Base-by-base conservation (phyloP, 495 filamentous ascomycete species). In the Tuber melanosporum region DNA sequence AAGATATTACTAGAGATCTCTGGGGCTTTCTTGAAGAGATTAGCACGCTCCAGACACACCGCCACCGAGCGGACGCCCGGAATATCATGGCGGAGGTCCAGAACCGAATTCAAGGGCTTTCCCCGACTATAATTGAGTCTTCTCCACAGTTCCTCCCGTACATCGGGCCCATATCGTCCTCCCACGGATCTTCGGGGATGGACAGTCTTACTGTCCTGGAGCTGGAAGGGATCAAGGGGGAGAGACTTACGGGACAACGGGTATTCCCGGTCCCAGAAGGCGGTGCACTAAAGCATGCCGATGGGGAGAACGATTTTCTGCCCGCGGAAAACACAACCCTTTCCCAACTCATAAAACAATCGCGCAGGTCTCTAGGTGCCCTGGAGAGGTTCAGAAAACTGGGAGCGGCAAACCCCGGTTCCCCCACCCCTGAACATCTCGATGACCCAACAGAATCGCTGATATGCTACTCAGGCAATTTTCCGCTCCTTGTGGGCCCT, bases 31-130 rank as follows among this genome's bases (percentile, higher is more conserved):
- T 78, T 7, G 46, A 36, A 8, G 75, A 72, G 14, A 78, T 77
- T 26, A 12, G 47, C 44, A 7, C 15, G 12, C 45, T 78, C 45
- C 15, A 9, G 12, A 47, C 3, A 9, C 75, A 78, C 74, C 45
- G 74, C 17, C 75, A 78, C 41, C 46, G 76, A 44, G 17, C 45
- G 9, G 74, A 77, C 14, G 76, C 76, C 32, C 4, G 7, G 2
- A 78, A 77, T 20, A 72, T 78, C 20, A 12, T 77, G 32, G 9
- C 12, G 1, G 69, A 77, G 44, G 69, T 78, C 14, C 17, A 15
- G 19, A 39, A 42, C 5, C 75, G 75, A 41, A 17, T 72, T 5
- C 42, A 7, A 17, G 19, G 20, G 4, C 69, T 78, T 2, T 0
- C 69, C 6, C 47, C 76, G 2, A 45, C 12, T 0, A 43, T 71